A percentile compares a stretch with the other conserved stretches of the same genome.
Conservation (phyloP, 176 grass and related monocot species). For the Aegilops speltoides region DNA sequence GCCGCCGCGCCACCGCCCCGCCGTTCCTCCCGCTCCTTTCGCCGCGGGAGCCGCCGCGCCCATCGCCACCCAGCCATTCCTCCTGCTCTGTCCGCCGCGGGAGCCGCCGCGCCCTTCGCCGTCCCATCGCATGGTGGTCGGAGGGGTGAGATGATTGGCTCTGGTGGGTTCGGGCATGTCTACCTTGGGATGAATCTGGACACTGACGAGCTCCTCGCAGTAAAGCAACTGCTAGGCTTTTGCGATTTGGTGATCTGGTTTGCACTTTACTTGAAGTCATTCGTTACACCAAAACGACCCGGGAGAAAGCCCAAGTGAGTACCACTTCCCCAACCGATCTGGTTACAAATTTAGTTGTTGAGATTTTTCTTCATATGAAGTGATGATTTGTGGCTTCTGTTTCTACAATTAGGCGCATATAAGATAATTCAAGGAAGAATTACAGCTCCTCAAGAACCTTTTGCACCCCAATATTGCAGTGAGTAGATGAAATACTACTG, state of each 20-base stretch:
- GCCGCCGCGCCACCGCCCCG: no score
- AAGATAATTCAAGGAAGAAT: conserved; percentile 92
- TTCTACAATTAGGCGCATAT: conserved; percentile 70
- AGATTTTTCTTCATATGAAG: not conserved
- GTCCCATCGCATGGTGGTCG: no score
- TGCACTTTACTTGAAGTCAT: not conserved
- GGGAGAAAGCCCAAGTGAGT: conserved; percentile 91
- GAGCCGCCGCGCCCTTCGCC: no score
- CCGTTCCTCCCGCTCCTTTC: no score
- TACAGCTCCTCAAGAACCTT: conserved; percentile 92
- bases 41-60: no score
- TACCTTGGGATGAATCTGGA: conserved; percentile 75
- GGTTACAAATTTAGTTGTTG: not conserved
- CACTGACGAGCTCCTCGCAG: conserved; percentile 85
- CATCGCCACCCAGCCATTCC: no score
- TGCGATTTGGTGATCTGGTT: not conserved
- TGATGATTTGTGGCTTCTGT: not conserved
- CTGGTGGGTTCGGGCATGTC: no score
- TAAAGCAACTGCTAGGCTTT: conserved; percentile 63
- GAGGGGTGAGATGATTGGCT: no score
- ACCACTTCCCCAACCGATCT: not conserved
- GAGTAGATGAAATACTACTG: conserved; percentile 15
- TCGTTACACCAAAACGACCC: conserved; percentile 48
- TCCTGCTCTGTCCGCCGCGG: no score
- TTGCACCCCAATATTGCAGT: conserved; percentile 96